phyloP scores from a whole-genome alignment of 345 rosid species.

The Sapria himalayana region DNA sequence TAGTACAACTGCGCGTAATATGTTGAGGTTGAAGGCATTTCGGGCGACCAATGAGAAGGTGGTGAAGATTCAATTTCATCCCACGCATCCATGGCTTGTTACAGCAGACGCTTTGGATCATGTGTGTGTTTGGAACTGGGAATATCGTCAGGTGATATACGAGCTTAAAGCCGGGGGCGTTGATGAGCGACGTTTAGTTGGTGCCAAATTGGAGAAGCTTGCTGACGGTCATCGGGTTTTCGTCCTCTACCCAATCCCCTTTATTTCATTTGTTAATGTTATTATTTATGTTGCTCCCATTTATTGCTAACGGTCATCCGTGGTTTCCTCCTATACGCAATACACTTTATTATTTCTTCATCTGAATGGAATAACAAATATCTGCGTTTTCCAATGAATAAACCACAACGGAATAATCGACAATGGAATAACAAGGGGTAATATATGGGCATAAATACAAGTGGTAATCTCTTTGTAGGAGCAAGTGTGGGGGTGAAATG shows the following conservation, averaged over 20 bases:
- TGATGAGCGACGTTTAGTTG: constrained; percentile 89
- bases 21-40: constrained; percentile 80
- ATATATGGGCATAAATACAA: too few species aligned
- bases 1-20: too few species aligned
- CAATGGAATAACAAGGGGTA: too few species aligned
- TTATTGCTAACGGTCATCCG: too few species aligned
- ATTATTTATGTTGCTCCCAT: too few species aligned
- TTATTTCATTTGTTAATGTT: background rate
- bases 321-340: too few species aligned
- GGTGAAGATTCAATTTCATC: constrained; percentile 87
- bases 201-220: constrained; percentile 91
- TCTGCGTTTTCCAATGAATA: too few species aligned
- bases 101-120: constrained; percentile 91
- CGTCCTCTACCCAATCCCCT: background rate
- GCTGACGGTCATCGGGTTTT: constrained; percentile 86
- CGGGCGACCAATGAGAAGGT: constrained; percentile 65
- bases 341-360: too few species aligned
- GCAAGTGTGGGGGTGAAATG: too few species aligned
- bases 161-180: constrained; percentile 96
- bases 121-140: constrained; percentile 99
- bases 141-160: constrained; percentile 93
- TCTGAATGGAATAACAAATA: too few species aligned
- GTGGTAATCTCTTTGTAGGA: too few species aligned
- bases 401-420: too few species aligned
- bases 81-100: constrained; percentile 98